Base-by-base conservation (phyloP, 2,329 filamentous ascomycete species). In the Dothideomycetes sp. region DNA sequence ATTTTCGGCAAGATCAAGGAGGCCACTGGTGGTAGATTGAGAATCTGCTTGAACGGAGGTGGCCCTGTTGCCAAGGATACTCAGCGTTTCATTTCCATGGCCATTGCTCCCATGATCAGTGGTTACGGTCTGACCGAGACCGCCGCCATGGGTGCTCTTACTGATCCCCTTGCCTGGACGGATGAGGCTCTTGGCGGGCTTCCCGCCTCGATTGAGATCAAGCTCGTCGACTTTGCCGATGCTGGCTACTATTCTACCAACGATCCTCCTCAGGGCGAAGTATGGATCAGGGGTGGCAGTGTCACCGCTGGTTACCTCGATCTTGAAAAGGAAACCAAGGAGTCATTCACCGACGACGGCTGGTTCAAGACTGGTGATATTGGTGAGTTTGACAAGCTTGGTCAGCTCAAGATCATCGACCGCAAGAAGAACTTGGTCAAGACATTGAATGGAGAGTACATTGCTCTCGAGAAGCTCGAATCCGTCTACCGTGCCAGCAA, bases 281-380 rank as follows among this genome's bases (percentile, higher is more conserved):
- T 98, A 57, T 85, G 80, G 72, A 82, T 98, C 51, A 81, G 84
- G 44, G 91, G 89, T 38, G 69, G 70, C 36, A 71, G 81, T 46
- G 81, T 96, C 32, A 76, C 84, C 41, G 71, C 71, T 23, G 80
- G 79, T 25, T 96, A 96, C 65, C 88, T 81, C 57, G 72, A 93
- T 46, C 84, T 95, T 58, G 80, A 84, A 12, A 78, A 89, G 52
- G 88, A 95, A 67, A 94, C 86, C 25, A 62, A 68, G 54, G 82
- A 82, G 58, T 73, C 82, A 4, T 74, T 89, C 48, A 87, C 84
- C 1, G 62, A 77, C 3, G 91, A 94, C 54, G 86, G 86, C 35
- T 96, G 91, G 91, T 96, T 96, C 75, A 89, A 83, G 73, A 94
- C 87, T 12, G 89, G 89, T 46, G 89, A 96, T 56, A 91, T 96